Percentiles rank a stretch among this genome's conserved stretches.
These are phyloP conservation scores for Hsuehochloa calcarea DNA, from an alignment of 176 grass and related monocot genomes.

Conservation along the genomic window DNA sequence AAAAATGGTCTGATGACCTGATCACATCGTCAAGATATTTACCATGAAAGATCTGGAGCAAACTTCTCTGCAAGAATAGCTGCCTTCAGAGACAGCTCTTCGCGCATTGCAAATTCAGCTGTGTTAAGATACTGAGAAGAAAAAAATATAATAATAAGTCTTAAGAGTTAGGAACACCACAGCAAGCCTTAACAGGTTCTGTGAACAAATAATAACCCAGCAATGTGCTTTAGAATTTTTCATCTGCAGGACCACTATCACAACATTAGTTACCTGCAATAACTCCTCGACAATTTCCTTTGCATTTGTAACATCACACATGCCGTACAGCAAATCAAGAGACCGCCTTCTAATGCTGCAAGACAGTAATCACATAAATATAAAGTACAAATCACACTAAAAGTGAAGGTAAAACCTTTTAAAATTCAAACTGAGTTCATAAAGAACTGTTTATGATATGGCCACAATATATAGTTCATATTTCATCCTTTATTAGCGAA, in stretches of 20 bases:
- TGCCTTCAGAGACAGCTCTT: slow-evolving; percentile 95
- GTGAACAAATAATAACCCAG: background rate
- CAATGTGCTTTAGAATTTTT: background rate
- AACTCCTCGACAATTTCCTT: slow-evolving; percentile 99
- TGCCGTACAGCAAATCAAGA: slow-evolving; percentile 98
- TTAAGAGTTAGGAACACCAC: slow-evolving; percentile 34
- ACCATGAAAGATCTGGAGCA: slow-evolving; percentile 99
- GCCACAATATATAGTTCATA: background rate
- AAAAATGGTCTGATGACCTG: background rate
- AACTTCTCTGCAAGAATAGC: slow-evolving; percentile 98
- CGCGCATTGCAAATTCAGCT: slow-evolving; percentile 95
- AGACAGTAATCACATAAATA: slow-evolving; percentile 23
- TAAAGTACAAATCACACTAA: background rate
- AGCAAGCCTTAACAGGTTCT: slow-evolving; percentile 6
- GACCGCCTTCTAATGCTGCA: slow-evolving; percentile 97
- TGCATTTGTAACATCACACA: slow-evolving; percentile 98
- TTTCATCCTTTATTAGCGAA: slow-evolving; percentile 3
- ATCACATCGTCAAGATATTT: slow-evolving; percentile 21
- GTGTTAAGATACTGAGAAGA: slow-evolving; percentile 93
- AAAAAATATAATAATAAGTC: slow-evolving; percentile 22
- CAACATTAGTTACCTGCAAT: slow-evolving; percentile 70
- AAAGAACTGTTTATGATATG: slow-evolving; percentile 4
- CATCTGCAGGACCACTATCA: background rate
- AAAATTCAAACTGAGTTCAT: background rate
- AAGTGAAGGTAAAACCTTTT: background rate